These are phyloP conservation scores for Murraya paniculata DNA, from an alignment of 345 rosid species.

Conservation along the genomic window DNA sequence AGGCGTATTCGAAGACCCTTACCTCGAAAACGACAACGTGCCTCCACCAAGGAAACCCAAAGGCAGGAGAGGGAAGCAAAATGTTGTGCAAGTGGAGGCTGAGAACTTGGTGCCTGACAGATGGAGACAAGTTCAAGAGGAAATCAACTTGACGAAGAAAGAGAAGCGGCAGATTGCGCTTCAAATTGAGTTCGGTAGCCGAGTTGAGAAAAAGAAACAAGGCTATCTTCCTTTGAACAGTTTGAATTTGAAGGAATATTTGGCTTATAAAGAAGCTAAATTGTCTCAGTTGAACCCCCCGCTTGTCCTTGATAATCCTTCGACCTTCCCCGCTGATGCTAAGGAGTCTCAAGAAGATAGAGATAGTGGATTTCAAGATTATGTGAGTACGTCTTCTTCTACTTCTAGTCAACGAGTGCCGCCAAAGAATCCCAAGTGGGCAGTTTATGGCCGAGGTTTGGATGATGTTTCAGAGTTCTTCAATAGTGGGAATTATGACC, in stretches of 20 bases:
- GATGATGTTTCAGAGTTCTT: slow-evolving; percentile 73
- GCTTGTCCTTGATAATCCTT: slow-evolving; percentile 54
- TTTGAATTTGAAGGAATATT: slow-evolving; percentile 58
- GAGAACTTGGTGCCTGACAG: slow-evolving; percentile 83
- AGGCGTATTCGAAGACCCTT: slow-evolving; percentile 79
- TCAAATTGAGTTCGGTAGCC: slow-evolving; percentile 70
- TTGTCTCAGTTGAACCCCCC: slow-evolving; percentile 68
- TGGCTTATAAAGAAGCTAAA: slow-evolving; percentile 64
- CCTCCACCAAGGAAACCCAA: not conserved
- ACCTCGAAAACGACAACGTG: slow-evolving; percentile 31
- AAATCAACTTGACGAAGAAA: slow-evolving; percentile 77
- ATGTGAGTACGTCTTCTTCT: not conserved
- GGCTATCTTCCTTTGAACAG: slow-evolving; percentile 58
- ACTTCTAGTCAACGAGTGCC: slow-evolving; percentile 48
- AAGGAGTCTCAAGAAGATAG: slow-evolving; percentile 17
- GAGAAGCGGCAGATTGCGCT: slow-evolving; percentile 78
- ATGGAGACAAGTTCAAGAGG: slow-evolving; percentile 80
- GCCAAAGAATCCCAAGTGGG: slow-evolving; percentile 90
- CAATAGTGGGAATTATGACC: slow-evolving; percentile 54
- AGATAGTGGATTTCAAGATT: slow-evolving; percentile 14
- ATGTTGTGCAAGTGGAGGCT: slow-evolving; percentile 29
- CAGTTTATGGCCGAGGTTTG: slow-evolving; percentile 83
- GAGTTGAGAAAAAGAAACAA: slow-evolving; percentile 65
- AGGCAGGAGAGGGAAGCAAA: slow-evolving; percentile 17
- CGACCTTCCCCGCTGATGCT: slow-evolving; percentile 21